Evolutionary conservation across 2,329 filamentous ascomycete genomes (phyloP), one percentile per base, ranked within the genome.

Genomic region (Sporothrix curviconia): DNA sequence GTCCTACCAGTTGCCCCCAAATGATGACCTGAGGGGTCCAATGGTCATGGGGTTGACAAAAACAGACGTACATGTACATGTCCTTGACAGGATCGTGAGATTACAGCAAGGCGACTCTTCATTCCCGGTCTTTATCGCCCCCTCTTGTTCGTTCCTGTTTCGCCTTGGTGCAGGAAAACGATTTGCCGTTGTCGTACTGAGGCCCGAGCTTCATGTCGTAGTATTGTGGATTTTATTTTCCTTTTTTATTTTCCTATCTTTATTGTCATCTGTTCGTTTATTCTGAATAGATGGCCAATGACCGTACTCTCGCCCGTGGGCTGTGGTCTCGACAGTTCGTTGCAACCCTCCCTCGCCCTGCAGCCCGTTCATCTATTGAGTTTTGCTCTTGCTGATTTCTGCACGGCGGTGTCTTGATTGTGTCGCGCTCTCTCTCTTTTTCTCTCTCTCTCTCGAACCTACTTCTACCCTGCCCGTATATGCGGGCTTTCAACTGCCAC

Each of bases 121-220:
- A n/a, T n/a, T n/a, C n/a, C n/a, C n/a, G n/a, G n/a, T n/a, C n/a
- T n/a, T n/a, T n/a, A n/a, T n/a, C n/a, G n/a, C n/a, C 39, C 22
- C 51, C 39, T 43, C 51, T 54, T 54, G 51, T 54, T 54, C 39
- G 37, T 54, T 40, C 7, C 49, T 42, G n/a, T 40, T 19, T 22
- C 15, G 7, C 36, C 2, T 37, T 11, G n/a, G 12, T 43, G 42
- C 40, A 39, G 25, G 14, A 55, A 46, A 47, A 25, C 46, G 30
- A 47, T 36, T 30, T 55, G 52, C 52, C 52, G 42, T 47, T 34
- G 28, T 36, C 39, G 52, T 19, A 46, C 30, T 39, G 39, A 46
- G 52, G 52, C 32, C 52, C 52, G 32, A 55, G 52, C 52, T 46
- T 47, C 19, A 36, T 34, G 37, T 44, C 15, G 22, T 24, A 22